These are phyloP conservation scores for Thermomyces lanuginosus DNA, from an alignment of 2,329 filamentous ascomycete species.

Conservation along the genomic window DNA sequence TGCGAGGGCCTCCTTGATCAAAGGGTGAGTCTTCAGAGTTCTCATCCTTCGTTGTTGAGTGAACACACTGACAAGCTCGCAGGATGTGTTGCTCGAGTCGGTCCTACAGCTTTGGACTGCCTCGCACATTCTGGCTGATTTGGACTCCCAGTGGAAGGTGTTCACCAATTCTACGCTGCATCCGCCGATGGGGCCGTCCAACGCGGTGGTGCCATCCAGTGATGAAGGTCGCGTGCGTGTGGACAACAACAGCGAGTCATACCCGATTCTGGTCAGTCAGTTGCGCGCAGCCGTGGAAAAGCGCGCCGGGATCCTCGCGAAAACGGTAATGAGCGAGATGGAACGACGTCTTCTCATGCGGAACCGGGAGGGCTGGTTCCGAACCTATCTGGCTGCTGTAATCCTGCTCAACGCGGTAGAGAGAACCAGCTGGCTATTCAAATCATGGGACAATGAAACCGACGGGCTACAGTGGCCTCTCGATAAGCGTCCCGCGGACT, in stretches of 20 bases:
- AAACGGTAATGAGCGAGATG: constrained; percentile 41
- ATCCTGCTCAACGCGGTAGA: constrained; percentile 44
- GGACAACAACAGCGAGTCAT: constrained; percentile 28
- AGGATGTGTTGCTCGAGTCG: constrained; percentile 34
- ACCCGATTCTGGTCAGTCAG: constrained; percentile 37
- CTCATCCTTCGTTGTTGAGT: constrained; percentile 6
- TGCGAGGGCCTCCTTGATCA: constrained; percentile 21
- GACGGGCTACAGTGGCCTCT: constrained; percentile 33
- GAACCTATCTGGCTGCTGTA: constrained; percentile 44
- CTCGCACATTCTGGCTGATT: constrained; percentile 38
- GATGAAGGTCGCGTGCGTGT: constrained; percentile 26
- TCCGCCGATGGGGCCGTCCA: constrained; percentile 20
- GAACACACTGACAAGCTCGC: constrained; percentile 1
- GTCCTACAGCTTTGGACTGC: constrained; percentile 41
- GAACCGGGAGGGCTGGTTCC: constrained; percentile 40
- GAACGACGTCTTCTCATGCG: constrained; percentile 44
- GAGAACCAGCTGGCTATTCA: constrained; percentile 43
- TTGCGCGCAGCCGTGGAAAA: constrained; percentile 40
- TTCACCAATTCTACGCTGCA: constrained; percentile 31
- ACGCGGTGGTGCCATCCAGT: constrained; percentile 21
- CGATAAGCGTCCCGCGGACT: constrained; percentile 34
- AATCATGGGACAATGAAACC: constrained; percentile 32
- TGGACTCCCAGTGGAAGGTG: constrained; percentile 32
- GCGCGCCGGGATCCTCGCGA: constrained; percentile 36
- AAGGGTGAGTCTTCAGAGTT: constrained; percentile 15